Evolutionary conservation across 1,139 yeast species (phyloP), one percentile per base, ranked within the genome.

Genomic region (Zygotorulaspora mrakii): DNA sequence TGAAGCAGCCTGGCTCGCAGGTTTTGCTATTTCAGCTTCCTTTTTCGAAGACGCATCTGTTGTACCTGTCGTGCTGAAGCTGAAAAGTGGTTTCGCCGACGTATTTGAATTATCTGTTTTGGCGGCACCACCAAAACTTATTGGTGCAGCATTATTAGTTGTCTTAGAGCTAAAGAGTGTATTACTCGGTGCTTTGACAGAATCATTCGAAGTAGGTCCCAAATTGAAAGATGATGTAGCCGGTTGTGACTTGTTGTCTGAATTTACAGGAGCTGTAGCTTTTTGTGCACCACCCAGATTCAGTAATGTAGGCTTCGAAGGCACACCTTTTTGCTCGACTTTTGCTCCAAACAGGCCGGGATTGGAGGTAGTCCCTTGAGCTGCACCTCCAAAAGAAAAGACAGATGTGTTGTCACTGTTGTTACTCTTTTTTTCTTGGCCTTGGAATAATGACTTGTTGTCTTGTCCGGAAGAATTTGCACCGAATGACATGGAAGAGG

Each of bases 81-180:
- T 26, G 10, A 25, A 24, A 23, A 17, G 10, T 14, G 36, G 30
- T 5, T 23, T 34, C 8, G 31, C 13, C 6, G 22, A 6, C 23
- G 26, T 25, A 13, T 27, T 22, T n/a, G 13, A 21, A 11, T 17
- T 30, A 29, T 49, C 59, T 8, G 62, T 55, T 34, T 53, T 57
- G 26, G 57, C 12, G n/a, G 46, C 44, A 6, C 6, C 22, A 38
- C 32, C 65, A 60, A 52, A 64, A 54, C 52, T 49, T 43, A 41
- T 42, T 5, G 47, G 32, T 12, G 50, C 27, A 3, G 43, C 34
- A n/a, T 18, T 12, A 14, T 12, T 20, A 9, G 25, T 13, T n/a
- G 35, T 13, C 5, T 33, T 33, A 6, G 21, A 13, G 5, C 41
- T 37, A 33, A 37, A 37, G 28, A 17, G n/a, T 11, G 16, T 10